Evolutionary conservation across 1,284 basidiomycete species (phyloP), one percentile per base, ranked within the genome.

Genomic region (Ceratobasidium sp.): DNA sequence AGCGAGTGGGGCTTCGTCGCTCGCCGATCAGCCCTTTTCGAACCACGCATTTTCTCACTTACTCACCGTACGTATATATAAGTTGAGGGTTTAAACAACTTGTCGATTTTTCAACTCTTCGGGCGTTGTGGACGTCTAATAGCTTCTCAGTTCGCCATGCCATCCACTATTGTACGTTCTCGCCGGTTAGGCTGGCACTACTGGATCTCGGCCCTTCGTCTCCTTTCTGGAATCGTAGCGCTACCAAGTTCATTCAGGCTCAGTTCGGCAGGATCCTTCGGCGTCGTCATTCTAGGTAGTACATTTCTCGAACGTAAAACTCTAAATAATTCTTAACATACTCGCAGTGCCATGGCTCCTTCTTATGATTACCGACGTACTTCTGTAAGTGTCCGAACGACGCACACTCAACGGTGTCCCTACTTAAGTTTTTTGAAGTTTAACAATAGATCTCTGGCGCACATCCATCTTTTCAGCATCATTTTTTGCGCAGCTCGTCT

Each of bases 171-270:
- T 17, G 33, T 45, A 19, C 63, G n/a, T 17, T 65, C 63, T 11
- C 44, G 47, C 9, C 44, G 63, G 36, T 27, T 48, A 51, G 63
- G 47, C 29, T 65, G 63, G 63, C 63, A 65, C 22, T 60, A 60
- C 31, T 65, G 63, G 63, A 51, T 65, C 19, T 65, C 63, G 9
- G 48, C n/a, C n/a, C 47, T 65, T 33, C 63, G 63, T 50, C 47
- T 65, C 22, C 17, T 33, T 33, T 27, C 63, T 15, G 31, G 24
- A 33, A 47, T n/a, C 19, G 31, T 65, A 24, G 63, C 27, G 17
- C 27, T 65, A 11, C 48, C 63, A 2, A 29, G 45, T 7, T 31
- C 63, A 19, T 29, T 50, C 24, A 15, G 36, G 29, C 29, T 60
- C 19, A n/a, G 22, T 7, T 19, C 11, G 6, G 11, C 24, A 54